phyloP scores from a whole-genome alignment of 2,329 filamentous ascomycete genomes.

The Penicillium sp. region DNA sequence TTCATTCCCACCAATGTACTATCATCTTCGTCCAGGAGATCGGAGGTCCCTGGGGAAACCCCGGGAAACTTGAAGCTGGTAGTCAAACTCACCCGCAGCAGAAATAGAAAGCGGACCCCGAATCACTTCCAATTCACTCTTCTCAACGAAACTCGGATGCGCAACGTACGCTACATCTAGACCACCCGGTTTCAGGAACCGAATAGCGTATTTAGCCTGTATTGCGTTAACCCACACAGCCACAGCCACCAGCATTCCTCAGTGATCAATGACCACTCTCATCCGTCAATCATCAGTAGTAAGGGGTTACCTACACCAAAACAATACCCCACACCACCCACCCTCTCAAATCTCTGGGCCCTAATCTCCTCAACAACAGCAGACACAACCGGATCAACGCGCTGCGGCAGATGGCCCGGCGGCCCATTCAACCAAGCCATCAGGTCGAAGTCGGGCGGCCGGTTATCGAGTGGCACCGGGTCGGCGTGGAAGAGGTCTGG shows the following conservation, averaged over 20 bases:
- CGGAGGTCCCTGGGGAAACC: too few species aligned
- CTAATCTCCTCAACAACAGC: conserved; percentile 22
- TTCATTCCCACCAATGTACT: too few species aligned
- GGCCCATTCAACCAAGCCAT: conserved; percentile 25
- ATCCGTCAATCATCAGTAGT: too few species aligned
- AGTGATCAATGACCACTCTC: too few species aligned
- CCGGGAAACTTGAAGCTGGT: too few species aligned
- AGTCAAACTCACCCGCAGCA: conserved; percentile 40
- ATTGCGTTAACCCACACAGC: too few species aligned
- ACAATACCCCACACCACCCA: conserved; percentile 25
- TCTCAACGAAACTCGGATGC: conserved; percentile 73
- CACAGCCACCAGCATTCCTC: too few species aligned
- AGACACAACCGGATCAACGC: conserved; percentile 23
- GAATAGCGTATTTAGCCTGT: conserved; percentile 63
- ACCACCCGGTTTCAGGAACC: conserved; percentile 62
- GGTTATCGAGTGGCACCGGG: conserved; percentile 19
- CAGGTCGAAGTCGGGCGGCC: conserved; percentile 18
- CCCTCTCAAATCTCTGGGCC: conserved; percentile 18
- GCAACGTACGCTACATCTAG: conserved; percentile 70
- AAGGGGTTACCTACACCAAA: conserved; percentile 27
- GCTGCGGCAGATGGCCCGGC: conserved; percentile 16
- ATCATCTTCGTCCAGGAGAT: too few species aligned
- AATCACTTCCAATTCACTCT: conserved; percentile 66
- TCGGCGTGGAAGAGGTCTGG: conserved; percentile 27
- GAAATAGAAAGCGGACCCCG: conserved; percentile 68